Evolutionary conservation across 2,329 filamentous ascomycete genomes (phyloP).

Genomic region (Nigrospora oryzae): DNA sequence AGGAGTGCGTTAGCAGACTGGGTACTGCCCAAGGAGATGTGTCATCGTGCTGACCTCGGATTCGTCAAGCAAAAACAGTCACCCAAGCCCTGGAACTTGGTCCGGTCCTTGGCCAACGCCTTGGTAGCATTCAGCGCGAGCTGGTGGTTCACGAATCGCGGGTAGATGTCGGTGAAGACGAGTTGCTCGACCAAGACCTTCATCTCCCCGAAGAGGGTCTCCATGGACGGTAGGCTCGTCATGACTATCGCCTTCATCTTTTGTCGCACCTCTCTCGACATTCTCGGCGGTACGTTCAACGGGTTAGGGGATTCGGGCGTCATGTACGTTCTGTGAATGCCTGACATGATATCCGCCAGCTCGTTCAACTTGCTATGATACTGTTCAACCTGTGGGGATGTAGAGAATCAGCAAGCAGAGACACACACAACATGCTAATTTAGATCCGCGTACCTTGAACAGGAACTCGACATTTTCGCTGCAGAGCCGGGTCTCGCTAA

Average conservation of each 20-base stretch:
- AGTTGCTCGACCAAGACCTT: constrained; percentile 30
- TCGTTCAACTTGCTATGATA: constrained; percentile 32
- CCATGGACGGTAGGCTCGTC: constrained; percentile 24
- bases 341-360: constrained; percentile 27
- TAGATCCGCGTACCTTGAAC: constrained; percentile 24
- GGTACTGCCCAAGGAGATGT: neutral
- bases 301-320: constrained; percentile 6
- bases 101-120: constrained; percentile 16
- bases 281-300: constrained; percentile 17
- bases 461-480: constrained; percentile 37
- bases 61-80: constrained; percentile 37
- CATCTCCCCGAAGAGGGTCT: constrained; percentile 29
- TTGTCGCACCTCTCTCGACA: constrained; percentile 18
- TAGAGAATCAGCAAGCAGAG: too few relatives aligned
- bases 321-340: constrained; percentile 21
- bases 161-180: constrained; percentile 35
- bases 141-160: constrained; percentile 40
- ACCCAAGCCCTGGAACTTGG: constrained; percentile 29
- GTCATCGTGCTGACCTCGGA: constrained; percentile 13
- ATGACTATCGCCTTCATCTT: constrained; percentile 18
- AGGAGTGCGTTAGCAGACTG: neutral
- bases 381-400: constrained; percentile 24
- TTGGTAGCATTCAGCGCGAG: constrained; percentile 30
- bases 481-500: constrained; percentile 28
- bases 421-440: neutral